These are phyloP conservation scores for Ceratobasidium sp. DNA, from an alignment of 1,284 basidiomycete species.

Conservation along the genomic window DNA sequence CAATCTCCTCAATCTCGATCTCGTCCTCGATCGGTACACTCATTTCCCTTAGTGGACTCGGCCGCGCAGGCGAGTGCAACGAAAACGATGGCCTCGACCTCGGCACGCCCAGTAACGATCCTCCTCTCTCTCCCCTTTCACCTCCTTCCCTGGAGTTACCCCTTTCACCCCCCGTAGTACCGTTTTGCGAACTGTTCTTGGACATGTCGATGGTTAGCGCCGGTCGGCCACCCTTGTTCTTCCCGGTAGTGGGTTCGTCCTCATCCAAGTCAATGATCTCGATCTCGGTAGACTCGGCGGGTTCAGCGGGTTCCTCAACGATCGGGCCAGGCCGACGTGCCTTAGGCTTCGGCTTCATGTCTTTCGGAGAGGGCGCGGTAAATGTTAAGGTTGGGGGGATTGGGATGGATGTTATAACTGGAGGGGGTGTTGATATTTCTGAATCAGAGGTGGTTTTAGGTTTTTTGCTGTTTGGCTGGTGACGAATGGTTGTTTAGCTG, in stretches of 20 bases:
- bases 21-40: constrained; percentile 41
- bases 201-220: constrained; percentile 22
- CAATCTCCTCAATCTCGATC: constrained; percentile 9
- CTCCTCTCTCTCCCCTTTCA: background rate
- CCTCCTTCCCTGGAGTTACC: too few relatives aligned
- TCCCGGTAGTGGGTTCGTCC: background rate
- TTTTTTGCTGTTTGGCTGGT: constrained; percentile 32
- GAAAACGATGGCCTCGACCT: constrained; percentile 35
- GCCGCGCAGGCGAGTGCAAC: constrained; percentile 32
- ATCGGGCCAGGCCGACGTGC: constrained; percentile 21
- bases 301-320: constrained; percentile 27
- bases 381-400: constrained; percentile 28
- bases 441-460: constrained; percentile 10
- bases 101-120: constrained; percentile 20
- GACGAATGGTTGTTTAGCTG: background rate
- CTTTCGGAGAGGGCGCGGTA: constrained; percentile 39
- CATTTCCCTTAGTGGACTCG: constrained; percentile 37
- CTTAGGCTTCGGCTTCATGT: constrained; percentile 24
- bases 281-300: constrained; percentile 20
- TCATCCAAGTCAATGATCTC: constrained; percentile 36
- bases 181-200: background rate
- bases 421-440: background rate
- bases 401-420: background rate
- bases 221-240: constrained; percentile 4
- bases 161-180: too few relatives aligned